Base-by-base conservation (phyloP, 768 basidiomycete species). In the Myochromella boudieri region DNA sequence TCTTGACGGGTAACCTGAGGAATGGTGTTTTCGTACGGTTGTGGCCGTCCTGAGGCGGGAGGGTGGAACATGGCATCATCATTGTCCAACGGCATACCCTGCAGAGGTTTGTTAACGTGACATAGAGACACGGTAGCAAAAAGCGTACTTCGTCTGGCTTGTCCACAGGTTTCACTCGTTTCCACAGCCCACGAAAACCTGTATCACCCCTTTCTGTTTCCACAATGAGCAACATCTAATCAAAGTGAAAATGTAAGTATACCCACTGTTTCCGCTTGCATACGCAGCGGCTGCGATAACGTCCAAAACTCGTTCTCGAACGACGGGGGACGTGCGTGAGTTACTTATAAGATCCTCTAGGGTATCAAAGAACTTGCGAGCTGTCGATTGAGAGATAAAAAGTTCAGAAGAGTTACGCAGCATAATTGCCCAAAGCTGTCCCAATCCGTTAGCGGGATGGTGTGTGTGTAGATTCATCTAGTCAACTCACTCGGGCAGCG, bases 361-460 rank as follows among this genome's bases (percentile, higher is more conserved):
- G 1, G 80, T 82, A 42, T 91, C 85, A 15, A 88, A 65, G 58
- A 93, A 93, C 61, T 92, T 92, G 57, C 82, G 81, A 25, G 83
- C 73, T 11, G 80, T 76, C 29, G 81, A 84, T 55, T 89, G 84
- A 10, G 75, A 64, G 27, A 90, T 77, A 58, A 94, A 92, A 11
- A 78, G 59, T 8, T 85, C 81, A 0, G 83, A 78, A 3, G 84
- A 84, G 59, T 95, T 94, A 22, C 83, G 82, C 28, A 95, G 76
- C 85, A 95, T 87, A 55, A 95, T 85, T 2, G 91, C 85, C 93
- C 92, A 95, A 6, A 97, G 61, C 87, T 91, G 17, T 38, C n/a
- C n/a, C n/a, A n/a, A 45, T 43, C 37, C 33, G 14, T 31, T 43
- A 31, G 49, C 15, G 44, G 29, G n/a, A 44, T 37, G 20, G 33